Evolutionary conservation across 306 rosid species (phyloP), one percentile per base, ranked within the genome.

Genomic region (Vigna trinervia): DNA sequence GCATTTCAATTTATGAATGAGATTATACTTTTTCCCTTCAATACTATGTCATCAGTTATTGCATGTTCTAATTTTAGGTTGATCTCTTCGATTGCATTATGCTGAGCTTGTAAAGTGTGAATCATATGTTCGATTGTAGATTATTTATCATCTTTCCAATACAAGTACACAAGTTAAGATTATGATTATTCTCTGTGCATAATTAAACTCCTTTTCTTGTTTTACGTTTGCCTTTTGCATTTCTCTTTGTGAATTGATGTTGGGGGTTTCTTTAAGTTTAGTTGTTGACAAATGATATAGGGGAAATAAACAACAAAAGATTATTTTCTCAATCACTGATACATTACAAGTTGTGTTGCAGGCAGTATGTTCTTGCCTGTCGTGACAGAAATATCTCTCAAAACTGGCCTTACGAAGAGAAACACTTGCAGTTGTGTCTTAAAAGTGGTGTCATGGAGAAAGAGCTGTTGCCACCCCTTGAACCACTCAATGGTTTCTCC

Each of bases 391-490:
- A 48, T 58, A 69, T 86, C 28, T 8, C 74, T 38, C 60, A 68
- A 19, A 88, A 64, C 69, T 90, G 95, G 95, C 95, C 92, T 39
- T 88, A 88, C 73, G 75, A 78, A 23, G 85, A 88, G 75, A 85
- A 83, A 75, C 85, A 77, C 75, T 70, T 90, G 84, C 82, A 82
- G 5, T 53, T 88, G 78, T 83, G 86, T 85, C 63, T 85, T 23
- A 79, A 72, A 15, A 83, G 26, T n/a, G 90, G 92, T 56, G 12
- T 88, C 68, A 80, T 10, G 12, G 77, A 86, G 71, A 81, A 12
- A 9, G 77, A 86, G 69, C 88, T 83, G 74, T 72, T 90, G 71
- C 90, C 95, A 12, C 89, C 95, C 26, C 59, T 90, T 48, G 83
- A 81, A 34, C 60, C 86, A 48, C 73, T 79, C 60, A 62, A 87